phyloP scores from a whole-genome alignment of 75 land plant species.

The Selaginella tamariscina region DNA sequence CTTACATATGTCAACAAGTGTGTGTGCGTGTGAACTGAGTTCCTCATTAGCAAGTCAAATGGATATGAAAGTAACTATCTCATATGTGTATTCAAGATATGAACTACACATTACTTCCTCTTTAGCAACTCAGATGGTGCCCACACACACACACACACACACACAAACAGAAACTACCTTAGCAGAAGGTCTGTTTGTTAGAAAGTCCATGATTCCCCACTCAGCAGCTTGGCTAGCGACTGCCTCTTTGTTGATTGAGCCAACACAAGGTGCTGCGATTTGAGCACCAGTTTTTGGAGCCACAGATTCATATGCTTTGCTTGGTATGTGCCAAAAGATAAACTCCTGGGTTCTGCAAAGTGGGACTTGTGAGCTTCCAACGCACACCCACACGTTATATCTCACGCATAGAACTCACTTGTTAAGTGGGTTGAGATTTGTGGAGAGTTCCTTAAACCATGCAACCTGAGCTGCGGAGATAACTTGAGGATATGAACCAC shows the following conservation, averaged over 20 bases:
- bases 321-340: slow-evolving; percentile 95
- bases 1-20: no score
- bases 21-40: no score
- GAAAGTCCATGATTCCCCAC: slow-evolving; percentile 65
- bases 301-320: slow-evolving; percentile 42
- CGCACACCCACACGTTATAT: slow-evolving; percentile 27
- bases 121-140: no score
- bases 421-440: slow-evolving; percentile 39
- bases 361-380: neutral
- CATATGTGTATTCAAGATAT: no score
- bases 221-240: slow-evolving; percentile 71
- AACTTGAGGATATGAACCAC: slow-evolving; percentile 83
- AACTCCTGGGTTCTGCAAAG: slow-evolving; percentile 70
- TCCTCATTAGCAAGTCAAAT: no score
- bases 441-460: slow-evolving; percentile 51
- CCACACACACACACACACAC: no score
- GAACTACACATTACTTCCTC: no score
- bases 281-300: slow-evolving; percentile 24
- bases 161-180: no score
- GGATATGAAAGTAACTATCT: no score
- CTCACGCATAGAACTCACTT: slow-evolving; percentile 1
- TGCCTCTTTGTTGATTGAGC: slow-evolving; percentile 62
- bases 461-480: slow-evolving; percentile 54
- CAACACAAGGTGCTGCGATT: slow-evolving; percentile 60
- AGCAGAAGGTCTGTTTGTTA: slow-evolving; percentile 51